A percentile compares a stretch with the other conserved stretches of the same genome.
Evolutionary conservation across 495 filamentous ascomycete genomes (phyloP).

Genomic region (Hamigera avellanea): DNA sequence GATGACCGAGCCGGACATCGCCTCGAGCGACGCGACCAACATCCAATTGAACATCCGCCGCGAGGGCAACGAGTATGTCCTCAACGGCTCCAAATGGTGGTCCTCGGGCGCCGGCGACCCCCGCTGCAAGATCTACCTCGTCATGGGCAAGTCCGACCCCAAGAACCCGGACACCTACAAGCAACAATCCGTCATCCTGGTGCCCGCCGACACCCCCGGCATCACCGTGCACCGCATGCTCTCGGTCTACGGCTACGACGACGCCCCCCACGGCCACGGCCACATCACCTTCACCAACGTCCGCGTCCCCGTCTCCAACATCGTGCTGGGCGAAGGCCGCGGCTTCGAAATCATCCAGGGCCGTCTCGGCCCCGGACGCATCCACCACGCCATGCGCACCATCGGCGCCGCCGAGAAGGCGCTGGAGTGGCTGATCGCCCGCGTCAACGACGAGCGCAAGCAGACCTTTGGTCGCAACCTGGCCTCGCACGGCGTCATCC

Average conservation of each 20-base stretch:
- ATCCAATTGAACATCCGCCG: constrained; percentile 70
- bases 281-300: constrained; percentile 81
- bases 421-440: constrained; percentile 77
- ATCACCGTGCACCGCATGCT: constrained; percentile 80
- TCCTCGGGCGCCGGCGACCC: constrained; percentile 85
- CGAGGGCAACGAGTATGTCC: constrained; percentile 71
- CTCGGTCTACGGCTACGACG: constrained; percentile 85
- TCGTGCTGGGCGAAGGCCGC: constrained; percentile 79
- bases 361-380: constrained; percentile 79
- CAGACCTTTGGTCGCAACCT: constrained; percentile 74
- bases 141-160: constrained; percentile 80
- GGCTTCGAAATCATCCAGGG: constrained; percentile 98
- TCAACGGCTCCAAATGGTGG: constrained; percentile 97
- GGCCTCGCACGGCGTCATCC: constrained; percentile 75
- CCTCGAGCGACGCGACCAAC: constrained; percentile 80
- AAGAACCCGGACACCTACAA: constrained; percentile 61
- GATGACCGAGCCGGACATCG: constrained; percentile 85
- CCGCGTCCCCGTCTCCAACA: constrained; percentile 61
- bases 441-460: constrained; percentile 81
- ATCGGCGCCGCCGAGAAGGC: constrained; percentile 80
- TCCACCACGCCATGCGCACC: constrained; percentile 88
- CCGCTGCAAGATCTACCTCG: constrained; percentile 78
- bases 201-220: constrained; percentile 62
- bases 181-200: constrained; percentile 83
- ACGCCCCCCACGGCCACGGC: constrained; percentile 87